Evolutionary conservation across 1,284 basidiomycete genomes (phyloP).

Genomic region (Termitomyces sp.): DNA sequence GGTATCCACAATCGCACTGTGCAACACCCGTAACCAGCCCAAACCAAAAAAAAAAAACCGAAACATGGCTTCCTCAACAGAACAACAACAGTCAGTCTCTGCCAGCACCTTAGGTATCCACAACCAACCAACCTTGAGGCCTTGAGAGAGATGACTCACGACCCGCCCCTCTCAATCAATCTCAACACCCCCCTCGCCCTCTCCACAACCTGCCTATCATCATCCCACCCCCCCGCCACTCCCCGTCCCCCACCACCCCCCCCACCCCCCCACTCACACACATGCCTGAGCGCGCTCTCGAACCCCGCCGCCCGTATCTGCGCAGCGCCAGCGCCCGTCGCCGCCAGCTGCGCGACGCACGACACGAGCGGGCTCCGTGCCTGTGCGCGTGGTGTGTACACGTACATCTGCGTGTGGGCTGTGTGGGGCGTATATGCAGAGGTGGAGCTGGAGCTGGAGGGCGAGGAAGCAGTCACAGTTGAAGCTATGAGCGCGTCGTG

Average conservation of each 20-base stretch:
- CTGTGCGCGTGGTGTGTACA: constrained; percentile 35
- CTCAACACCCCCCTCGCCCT: constrained; percentile 47
- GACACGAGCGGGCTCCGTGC: constrained; percentile 56
- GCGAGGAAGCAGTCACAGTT: not conserved
- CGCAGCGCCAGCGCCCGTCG: constrained; percentile 29
- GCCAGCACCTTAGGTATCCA: too few relatives aligned
- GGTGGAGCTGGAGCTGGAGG: not conserved
- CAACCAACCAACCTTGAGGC: too few relatives aligned
- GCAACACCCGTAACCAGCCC: too few relatives aligned
- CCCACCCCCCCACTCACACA: constrained; percentile 45
- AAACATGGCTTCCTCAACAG: too few relatives aligned
- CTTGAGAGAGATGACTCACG: not conserved
- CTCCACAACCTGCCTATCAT: constrained; percentile 53
- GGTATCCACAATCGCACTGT: too few relatives aligned
- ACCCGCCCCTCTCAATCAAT: constrained; percentile 2
- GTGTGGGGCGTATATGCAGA: not conserved
- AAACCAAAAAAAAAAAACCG: too few relatives aligned
- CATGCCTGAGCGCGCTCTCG: constrained; percentile 33
- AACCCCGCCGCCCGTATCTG: constrained; percentile 32
- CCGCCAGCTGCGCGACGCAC: constrained; percentile 50
- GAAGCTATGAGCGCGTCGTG: constrained; percentile 50
- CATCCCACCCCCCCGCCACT: constrained; percentile 22
- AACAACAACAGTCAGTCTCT: too few relatives aligned
- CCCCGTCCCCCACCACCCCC: constrained; percentile 16
- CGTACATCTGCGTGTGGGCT: not conserved